These are phyloP conservation scores for Eragrostis curvula DNA, from an alignment of 176 grass and related monocot genomes.

Conservation along the genomic window DNA sequence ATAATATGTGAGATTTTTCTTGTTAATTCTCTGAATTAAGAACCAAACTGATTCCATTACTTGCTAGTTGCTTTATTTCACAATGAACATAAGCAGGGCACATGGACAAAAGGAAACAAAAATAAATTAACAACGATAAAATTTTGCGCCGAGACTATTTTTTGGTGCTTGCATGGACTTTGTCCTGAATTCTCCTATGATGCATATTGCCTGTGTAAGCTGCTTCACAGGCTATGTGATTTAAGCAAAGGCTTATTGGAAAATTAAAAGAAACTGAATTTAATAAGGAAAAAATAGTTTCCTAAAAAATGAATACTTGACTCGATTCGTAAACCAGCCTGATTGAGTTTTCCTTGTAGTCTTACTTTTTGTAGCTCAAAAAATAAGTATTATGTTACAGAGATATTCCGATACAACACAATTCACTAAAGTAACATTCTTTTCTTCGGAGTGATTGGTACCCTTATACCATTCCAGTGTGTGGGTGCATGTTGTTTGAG, in stretches of 20 bases:
- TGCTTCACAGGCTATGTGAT: slow-evolving; percentile 7
- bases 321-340: background rate
- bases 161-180: too few species aligned
- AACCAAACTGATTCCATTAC: slow-evolving; percentile 2
- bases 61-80: slow-evolving; percentile 18
- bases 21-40: slow-evolving; percentile 32
- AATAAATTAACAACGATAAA: background rate
- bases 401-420: background rate
- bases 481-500: background rate
- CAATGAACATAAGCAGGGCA: slow-evolving; percentile 9
- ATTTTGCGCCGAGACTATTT: slow-evolving; percentile 15
- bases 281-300: slow-evolving; percentile 14
- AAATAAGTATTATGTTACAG: background rate
- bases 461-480: too few species aligned
- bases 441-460: background rate
- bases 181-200: background rate
- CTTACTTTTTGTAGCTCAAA: slow-evolving; percentile 10
- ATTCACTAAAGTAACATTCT: background rate
- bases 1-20: slow-evolving; percentile 15
- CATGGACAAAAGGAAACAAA: background rate
- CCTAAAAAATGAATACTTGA: background rate
- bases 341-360: background rate
- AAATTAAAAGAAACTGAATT: background rate
- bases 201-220: slow-evolving; percentile 22
- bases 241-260: background rate